Conservation (phyloP, 441 rosid species). For the Populus hybrid region DNA sequence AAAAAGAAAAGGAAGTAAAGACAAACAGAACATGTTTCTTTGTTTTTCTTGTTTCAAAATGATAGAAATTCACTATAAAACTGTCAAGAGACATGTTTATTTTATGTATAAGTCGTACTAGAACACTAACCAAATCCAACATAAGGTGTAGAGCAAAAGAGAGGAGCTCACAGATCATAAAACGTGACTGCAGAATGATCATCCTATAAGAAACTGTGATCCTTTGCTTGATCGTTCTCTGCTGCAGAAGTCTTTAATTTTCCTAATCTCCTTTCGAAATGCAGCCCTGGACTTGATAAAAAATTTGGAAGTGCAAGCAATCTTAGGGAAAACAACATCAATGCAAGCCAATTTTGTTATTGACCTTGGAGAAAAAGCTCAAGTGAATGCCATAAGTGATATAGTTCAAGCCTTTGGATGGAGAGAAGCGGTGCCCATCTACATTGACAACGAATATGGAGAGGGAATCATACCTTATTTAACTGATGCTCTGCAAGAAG, state of each 20-base stretch:
- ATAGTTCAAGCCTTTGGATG: slow-evolving; percentile 48
- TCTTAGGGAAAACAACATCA: slow-evolving; percentile 46
- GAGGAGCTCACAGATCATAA: too few species aligned
- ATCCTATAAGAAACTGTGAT: not conserved
- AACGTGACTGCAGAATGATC: not conserved
- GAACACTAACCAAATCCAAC: too few species aligned
- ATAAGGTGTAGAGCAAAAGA: too few species aligned
- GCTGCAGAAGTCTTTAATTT: not conserved
- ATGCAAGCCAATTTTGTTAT: slow-evolving; percentile 46
- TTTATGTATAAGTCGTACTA: too few species aligned
- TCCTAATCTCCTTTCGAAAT: not conserved
- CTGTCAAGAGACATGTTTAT: too few species aligned
- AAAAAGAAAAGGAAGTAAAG: too few species aligned
- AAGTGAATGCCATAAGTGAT: slow-evolving; percentile 43
- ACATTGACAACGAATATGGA: slow-evolving; percentile 45
- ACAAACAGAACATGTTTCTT: too few species aligned
- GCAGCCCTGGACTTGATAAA: slow-evolving; percentile 53
- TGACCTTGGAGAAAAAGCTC: slow-evolving; percentile 35
- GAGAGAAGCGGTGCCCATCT: slow-evolving; percentile 56
- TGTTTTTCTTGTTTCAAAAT: too few species aligned
- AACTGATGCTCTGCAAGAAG: slow-evolving; percentile 43
- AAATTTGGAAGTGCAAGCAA: slow-evolving; percentile 48
- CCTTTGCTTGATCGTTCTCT: not conserved
- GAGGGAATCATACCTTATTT: slow-evolving; percentile 44
- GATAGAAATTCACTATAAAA: too few species aligned